phyloP scores from a whole-genome alignment of 768 basidiomycete species.

The Mycena latifolia region DNA sequence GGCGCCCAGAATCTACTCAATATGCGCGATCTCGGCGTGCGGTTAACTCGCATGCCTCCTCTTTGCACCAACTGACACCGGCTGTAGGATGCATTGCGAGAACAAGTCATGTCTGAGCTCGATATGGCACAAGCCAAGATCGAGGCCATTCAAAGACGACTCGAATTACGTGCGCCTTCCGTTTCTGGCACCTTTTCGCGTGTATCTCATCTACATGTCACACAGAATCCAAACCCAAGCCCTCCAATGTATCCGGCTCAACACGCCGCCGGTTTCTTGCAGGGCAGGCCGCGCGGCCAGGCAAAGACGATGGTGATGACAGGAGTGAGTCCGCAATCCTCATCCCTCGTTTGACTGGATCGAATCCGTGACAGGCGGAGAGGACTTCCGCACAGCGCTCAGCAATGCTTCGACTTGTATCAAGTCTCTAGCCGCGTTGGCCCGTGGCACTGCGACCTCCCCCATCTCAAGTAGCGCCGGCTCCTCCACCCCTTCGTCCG shows the following conservation, averaged over 20 bases:
- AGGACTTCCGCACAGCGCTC: constrained; percentile 81
- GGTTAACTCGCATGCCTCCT: constrained; percentile 11
- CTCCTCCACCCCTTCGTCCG: constrained; percentile 51
- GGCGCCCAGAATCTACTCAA: constrained; percentile 92
- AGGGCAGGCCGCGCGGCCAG: constrained; percentile 40
- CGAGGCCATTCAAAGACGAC: constrained; percentile 67
- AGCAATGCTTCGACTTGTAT: constrained; percentile 73
- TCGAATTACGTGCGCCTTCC: constrained; percentile 63
- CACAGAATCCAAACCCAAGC: constrained; percentile 19
- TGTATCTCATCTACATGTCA: background rate
- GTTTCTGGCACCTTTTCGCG: constrained; percentile 1
- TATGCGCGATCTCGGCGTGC: constrained; percentile 52
- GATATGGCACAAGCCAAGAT: constrained; percentile 83
- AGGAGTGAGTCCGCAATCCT: constrained; percentile 31
- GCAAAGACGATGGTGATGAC: constrained; percentile 45
- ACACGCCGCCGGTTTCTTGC: constrained; percentile 34
- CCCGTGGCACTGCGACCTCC: constrained; percentile 51
- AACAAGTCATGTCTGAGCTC: constrained; percentile 82
- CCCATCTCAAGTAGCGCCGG: constrained; percentile 43
- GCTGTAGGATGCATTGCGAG: constrained; percentile 70
- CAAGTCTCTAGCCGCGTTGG: constrained; percentile 64
- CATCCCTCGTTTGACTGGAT: background rate
- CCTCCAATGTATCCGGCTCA: constrained; percentile 31
- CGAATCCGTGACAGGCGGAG: constrained; percentile 48
- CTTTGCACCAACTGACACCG: constrained; percentile 14